Percentiles rank a stretch among this genome's conserved stretches.
Conservation (phyloP, 495 filamentous ascomycete species). For the Physcia stellaris region DNA sequence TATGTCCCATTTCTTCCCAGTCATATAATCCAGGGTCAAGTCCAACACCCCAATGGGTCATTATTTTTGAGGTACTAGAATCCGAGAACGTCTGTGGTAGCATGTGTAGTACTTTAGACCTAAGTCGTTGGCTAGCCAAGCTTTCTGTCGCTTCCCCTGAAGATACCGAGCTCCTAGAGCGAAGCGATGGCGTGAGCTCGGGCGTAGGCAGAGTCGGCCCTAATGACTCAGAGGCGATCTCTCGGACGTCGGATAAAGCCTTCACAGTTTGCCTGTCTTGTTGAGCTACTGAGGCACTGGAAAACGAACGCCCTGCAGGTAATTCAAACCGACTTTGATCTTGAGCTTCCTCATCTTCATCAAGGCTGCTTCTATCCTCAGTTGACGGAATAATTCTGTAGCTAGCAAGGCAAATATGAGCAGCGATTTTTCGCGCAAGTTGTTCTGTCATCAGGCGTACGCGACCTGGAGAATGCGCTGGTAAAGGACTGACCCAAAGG, state of each 20-base stretch:
- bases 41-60: constrained; percentile 31
- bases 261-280: background rate
- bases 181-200: constrained; percentile 7
- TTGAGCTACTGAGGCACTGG: background rate
- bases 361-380: background rate
- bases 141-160: constrained; percentile 4
- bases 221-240: constrained; percentile 1
- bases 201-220: constrained; percentile 7
- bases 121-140: constrained; percentile 17
- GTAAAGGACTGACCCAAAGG: constrained; percentile 26
- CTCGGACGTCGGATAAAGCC: background rate
- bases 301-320: background rate
- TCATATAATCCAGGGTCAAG: constrained; percentile 25
- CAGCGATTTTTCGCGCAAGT: constrained; percentile 25
- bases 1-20: constrained; percentile 22
- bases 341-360: background rate
- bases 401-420: constrained; percentile 26
- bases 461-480: constrained; percentile 21
- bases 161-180: constrained; percentile 5
- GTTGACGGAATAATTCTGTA: constrained; percentile 1
- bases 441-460: constrained; percentile 30
- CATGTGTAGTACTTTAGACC: constrained; percentile 21
- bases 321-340: background rate
- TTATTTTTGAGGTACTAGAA: constrained; percentile 19
- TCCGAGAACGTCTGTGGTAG: constrained; percentile 16